Base-by-base conservation (phyloP, 805 yeast genomes). In the Komagataella populi region DNA sequence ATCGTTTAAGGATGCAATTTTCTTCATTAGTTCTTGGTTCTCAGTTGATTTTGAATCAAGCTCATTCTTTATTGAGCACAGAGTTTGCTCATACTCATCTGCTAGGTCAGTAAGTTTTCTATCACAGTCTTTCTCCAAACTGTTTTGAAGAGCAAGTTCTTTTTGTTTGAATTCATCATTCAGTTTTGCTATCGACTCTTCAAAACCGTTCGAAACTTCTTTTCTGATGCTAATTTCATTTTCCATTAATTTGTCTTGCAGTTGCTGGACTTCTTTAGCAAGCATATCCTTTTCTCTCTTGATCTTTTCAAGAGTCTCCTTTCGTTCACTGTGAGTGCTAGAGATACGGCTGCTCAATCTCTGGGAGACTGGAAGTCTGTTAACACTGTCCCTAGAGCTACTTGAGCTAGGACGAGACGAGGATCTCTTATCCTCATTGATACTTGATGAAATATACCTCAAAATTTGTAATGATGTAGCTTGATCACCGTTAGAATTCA, bases 401-500 rank as follows among this genome's bases (percentile, higher is more conserved):
- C 49, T 46, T 4, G 51, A 24, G 7, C 50, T 44, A 20, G 24
- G n/a, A 2, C 53, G 47, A 14, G 57, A 59, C 2, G 58, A 46
- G 1, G 56, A 53, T 45, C 55, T 59, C 44, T 60, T 58, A 43
- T 60, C 59, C 61, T 47, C 60, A 60, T 48, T 64, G 59, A 7
- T 45, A 12, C 18, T 14, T 14, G 30, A 10, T 3, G 60, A 52
- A 22, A 62, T 57, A 45, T 63, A 62, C 51, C 64, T 57, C 49
- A 66, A 51, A 17, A 67, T 63, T 51, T 64, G 67, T 18, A 59
- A 48, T n/a, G 59, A 59, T 17, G 67, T 53, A 14, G 63, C 63
- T 48, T 62, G 64, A 49, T 72, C 75, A 4, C 70, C 70, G 48
- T 57, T 59, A 5, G 71, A 68, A 57, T 73, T 74, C 10, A 71